Base-by-base conservation (phyloP, 169 alveolate species). In the Plasmodium fragile region DNA sequence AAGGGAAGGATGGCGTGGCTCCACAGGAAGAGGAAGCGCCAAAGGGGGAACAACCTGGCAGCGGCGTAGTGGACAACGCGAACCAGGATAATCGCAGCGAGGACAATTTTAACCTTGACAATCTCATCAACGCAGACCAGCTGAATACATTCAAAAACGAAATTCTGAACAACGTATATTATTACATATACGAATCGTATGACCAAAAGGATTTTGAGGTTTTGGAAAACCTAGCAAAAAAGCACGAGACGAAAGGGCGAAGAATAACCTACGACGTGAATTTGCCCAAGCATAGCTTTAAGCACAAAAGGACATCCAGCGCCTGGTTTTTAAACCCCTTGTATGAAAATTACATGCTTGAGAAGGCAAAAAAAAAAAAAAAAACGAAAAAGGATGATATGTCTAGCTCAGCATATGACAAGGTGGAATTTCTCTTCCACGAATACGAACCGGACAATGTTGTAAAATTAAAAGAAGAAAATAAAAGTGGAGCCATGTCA, bases 131-230 rank as follows among this genome's bases (percentile, higher is more conserved):
- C 78, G 28, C 87, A 7, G 90, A 87, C 4, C 65, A 87, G 13
- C 81, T 87, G 52, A 87, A 87, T 52, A 78, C 80, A 39, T 77
- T 87, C 49, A 87, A 87, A 78, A 32, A 78, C 34, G 93, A 79
- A 55, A 87, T 87, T 77, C 18, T 87, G 59, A 59, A 87, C 52
- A 87, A 87, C 71, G 93, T 87, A 0, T 87, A 87, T 43, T 87
- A 87, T 41, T 87, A 87, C 81, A 87, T 87, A 87, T 87, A 87
- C 34, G 93, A 87, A 87, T 87, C 93, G 32, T 87, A 87, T 70
- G 93, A 87, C 34, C 93, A 87, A 36, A 87, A 69, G 39, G 93
- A 87, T 45, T 87, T 77, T 72, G 93, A 87, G 0, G 70, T 87
- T 53, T 59, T 87, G 45, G 90, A 87, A 22, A 87, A 78, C 22